A percentile compares a stretch with the other conserved stretches of the same genome.
phyloP scores from a whole-genome alignment of 2,329 filamentous ascomycete genomes.

The Westerdykella sp. region DNA sequence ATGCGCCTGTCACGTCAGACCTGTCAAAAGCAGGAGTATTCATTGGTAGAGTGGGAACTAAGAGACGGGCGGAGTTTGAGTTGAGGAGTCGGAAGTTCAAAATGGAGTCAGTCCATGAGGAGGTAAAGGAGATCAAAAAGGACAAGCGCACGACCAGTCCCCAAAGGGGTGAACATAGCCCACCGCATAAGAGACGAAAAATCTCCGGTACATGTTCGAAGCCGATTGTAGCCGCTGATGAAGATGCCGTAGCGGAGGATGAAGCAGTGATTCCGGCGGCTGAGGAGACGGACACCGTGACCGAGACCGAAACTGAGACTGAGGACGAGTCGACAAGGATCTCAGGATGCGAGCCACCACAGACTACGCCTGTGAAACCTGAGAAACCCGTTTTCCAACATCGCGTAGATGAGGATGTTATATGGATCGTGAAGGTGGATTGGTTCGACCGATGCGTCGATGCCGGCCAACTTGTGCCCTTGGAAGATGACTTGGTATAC shows the following conservation, averaged over 20 bases:
- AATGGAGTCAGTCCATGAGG: conserved; percentile 46
- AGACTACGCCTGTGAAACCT: conserved; percentile 1
- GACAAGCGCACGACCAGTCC: conserved; percentile 14
- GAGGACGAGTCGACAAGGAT: conserved; percentile 9
- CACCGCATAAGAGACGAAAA: conserved; percentile 16
- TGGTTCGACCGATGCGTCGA: conserved; percentile 50
- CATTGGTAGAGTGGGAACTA: conserved; percentile 65
- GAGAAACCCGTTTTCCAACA: conserved; percentile 14
- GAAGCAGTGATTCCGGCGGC: conserved; percentile 4
- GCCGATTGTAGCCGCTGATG: conserved; percentile 9
- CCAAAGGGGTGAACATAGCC: conserved; percentile 6
- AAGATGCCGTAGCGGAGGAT: conserved; percentile 21
- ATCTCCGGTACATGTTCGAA: conserved; percentile 2
- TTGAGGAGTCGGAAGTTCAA: conserved; percentile 60
- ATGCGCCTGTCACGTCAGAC: conserved; percentile 62
- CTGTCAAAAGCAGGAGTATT: conserved; percentile 66
- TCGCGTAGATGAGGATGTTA: conserved; percentile 18
- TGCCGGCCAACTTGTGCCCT: conserved; percentile 39
- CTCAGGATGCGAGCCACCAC: no score
- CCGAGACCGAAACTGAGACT: conserved; percentile 6
- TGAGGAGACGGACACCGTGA: conserved; percentile 11
- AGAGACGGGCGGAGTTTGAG: conserved; percentile 69
- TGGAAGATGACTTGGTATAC: conserved; percentile 49
- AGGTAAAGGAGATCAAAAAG: not conserved
- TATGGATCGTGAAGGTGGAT: conserved; percentile 48